phyloP scores from a whole-genome alignment of 2,329 filamentous ascomycete genomes.

The Arthroderma sp. region DNA sequence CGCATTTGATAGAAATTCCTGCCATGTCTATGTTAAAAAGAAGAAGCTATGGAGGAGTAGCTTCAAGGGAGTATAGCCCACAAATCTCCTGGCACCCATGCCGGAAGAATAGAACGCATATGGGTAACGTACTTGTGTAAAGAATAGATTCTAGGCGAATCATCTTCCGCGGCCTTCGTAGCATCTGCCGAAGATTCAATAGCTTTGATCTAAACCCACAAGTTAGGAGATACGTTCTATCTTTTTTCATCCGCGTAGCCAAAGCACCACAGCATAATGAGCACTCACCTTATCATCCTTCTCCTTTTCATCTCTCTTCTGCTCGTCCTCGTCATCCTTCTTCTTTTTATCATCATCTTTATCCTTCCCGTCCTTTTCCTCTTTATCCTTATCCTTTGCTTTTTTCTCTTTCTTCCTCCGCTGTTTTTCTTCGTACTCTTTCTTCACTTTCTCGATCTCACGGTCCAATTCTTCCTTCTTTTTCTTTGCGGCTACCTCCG shows the following conservation, averaged over 20 bases:
- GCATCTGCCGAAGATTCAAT: constrained; percentile 33
- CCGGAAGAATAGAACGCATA: too few species aligned
- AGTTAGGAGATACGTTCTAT: neutral
- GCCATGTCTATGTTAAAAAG: constrained; percentile 4
- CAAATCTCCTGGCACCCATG: too few species aligned
- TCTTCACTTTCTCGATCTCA: constrained; percentile 35
- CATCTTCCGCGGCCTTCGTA: constrained; percentile 34
- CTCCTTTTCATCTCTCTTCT: constrained; percentile 31
- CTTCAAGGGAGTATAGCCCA: neutral
- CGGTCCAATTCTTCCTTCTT: constrained; percentile 31
- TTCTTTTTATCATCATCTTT: constrained; percentile 31
- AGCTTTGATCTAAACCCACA: constrained; percentile 29
- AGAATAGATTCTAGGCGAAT: constrained; percentile 68
- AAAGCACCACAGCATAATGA: constrained; percentile 14
- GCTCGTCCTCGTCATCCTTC: constrained; percentile 32
- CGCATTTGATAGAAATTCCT: constrained; percentile 81
- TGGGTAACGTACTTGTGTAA: constrained; percentile 53
- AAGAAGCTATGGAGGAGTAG: neutral
- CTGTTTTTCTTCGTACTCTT: constrained; percentile 61
- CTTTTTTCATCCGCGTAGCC: neutral
- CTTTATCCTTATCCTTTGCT: constrained; percentile 35
- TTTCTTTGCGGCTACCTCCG: constrained; percentile 28
- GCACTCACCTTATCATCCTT: constrained; percentile 41
- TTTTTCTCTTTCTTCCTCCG: constrained; percentile 52
- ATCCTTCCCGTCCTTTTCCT: constrained; percentile 35